These are phyloP conservation scores for Sideroxylon spinosum DNA, from an alignment of 179 eudicot species.

Conservation along the genomic window DNA sequence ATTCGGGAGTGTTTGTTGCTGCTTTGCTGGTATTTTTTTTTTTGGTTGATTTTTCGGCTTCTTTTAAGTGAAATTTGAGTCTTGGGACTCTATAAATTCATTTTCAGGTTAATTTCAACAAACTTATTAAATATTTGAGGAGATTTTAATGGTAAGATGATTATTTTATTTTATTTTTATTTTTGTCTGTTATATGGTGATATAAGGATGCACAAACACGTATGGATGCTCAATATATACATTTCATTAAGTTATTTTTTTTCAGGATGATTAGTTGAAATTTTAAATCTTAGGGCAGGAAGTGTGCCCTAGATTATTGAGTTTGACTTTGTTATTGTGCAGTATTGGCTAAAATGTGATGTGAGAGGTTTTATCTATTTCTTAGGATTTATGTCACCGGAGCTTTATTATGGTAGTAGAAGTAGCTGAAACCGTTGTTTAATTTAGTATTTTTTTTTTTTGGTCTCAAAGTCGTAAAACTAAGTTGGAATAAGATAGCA, in stretches of 20 bases:
- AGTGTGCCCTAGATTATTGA: background rate
- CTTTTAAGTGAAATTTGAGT: conserved; percentile 1
- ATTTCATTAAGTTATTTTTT: background rate
- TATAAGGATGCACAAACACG: background rate
- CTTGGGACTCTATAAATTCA: background rate
- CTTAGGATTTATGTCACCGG: background rate
- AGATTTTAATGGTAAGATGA: background rate
- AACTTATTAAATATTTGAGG: background rate
- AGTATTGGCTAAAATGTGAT: background rate
- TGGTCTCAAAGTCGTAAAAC: background rate
- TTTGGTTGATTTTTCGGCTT: background rate
- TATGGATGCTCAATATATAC: background rate
- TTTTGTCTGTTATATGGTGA: background rate
- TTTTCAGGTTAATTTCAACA: conserved; percentile 7
- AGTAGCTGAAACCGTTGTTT: background rate
- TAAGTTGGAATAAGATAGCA: background rate
- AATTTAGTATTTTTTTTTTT: background rate
- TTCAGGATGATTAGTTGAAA: conserved; percentile 4
- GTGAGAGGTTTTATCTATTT: conserved; percentile 3
- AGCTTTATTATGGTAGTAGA: background rate
- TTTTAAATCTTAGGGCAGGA: background rate
- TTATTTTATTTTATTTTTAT: background rate
- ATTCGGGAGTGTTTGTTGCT: background rate
- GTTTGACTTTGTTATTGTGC: background rate
- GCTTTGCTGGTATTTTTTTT: background rate